Conservation (phyloP, 345 rosid species). For the Salix brachista region DNA sequence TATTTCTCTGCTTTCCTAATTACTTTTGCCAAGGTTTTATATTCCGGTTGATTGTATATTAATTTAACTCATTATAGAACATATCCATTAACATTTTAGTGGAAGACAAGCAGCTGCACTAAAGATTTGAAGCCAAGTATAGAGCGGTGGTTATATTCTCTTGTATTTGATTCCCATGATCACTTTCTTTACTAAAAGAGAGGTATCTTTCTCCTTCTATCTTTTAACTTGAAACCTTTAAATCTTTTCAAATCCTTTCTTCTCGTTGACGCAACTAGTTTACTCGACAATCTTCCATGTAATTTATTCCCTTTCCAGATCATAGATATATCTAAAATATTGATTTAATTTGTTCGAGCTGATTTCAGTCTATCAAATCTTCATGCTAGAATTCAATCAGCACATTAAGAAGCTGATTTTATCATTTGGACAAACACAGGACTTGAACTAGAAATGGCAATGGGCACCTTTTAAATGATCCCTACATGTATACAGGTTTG, state of each 20-base stretch:
- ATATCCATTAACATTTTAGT: conserved; percentile 1
- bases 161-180: not conserved
- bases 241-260: not conserved
- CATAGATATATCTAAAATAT: not conserved
- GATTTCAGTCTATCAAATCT: too few relatives aligned
- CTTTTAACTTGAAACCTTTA: not conserved
- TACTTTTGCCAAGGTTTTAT: not conserved
- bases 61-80: not conserved
- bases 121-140: not conserved
- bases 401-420: not conserved
- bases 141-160: not conserved
- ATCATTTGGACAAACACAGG: not conserved
- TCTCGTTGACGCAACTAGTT: not conserved
- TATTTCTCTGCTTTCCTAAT: not conserved
- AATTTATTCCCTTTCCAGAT: not conserved
- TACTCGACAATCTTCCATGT: not conserved
- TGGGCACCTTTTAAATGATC: not conserved
- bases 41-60: not conserved
- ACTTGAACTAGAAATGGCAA: not conserved
- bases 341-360: not conserved
- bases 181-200: conserved; percentile 1
- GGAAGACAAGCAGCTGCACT: conserved; percentile 9
- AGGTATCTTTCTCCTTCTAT: not conserved
- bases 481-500: not conserved
- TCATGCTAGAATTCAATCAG: too few relatives aligned